Conservation (phyloP, 108 stramenopile species). For the Mayamaea pseudoterrestris region DNA sequence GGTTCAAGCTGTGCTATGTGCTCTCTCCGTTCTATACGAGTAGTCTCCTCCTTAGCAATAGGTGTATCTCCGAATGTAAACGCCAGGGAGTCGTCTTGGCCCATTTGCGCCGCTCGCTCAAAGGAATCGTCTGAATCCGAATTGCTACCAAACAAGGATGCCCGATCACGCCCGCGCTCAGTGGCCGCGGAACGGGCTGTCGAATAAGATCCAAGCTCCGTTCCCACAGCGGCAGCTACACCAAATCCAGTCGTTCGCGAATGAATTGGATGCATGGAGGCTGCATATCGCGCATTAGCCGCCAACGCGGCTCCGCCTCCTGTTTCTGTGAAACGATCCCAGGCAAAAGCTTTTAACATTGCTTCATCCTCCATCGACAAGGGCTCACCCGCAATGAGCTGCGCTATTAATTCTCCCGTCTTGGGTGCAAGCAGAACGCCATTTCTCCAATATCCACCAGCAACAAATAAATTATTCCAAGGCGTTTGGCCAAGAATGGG, state of each 20-base stretch:
- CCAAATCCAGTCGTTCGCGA: slow-evolving; percentile 33
- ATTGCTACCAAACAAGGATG: slow-evolving; percentile 24
- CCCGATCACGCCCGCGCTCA: slow-evolving; percentile 51
- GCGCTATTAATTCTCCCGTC: slow-evolving; percentile 53
- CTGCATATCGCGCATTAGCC: slow-evolving; percentile 65
- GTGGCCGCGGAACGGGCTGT: slow-evolving; percentile 55
- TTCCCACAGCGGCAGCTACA: slow-evolving; percentile 67
- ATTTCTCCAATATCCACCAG: slow-evolving; percentile 93
- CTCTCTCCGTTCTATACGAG: too few species aligned
- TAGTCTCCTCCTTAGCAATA: too few species aligned
- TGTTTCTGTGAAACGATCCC: slow-evolving; percentile 65
- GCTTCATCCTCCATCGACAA: slow-evolving; percentile 23
- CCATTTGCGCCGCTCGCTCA: slow-evolving; percentile 54
- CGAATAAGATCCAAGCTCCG: slow-evolving; percentile 76
- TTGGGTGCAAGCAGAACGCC: slow-evolving; percentile 88
- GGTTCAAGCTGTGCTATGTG: too few species aligned
- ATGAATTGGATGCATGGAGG: slow-evolving; percentile 71
- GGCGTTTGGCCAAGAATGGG: slow-evolving; percentile 80
- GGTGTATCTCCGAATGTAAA: too few species aligned
- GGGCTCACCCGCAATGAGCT: slow-evolving; percentile 30
- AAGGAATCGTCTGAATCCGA: slow-evolving; percentile 33
- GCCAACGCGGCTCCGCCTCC: slow-evolving; percentile 47
- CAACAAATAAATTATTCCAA: slow-evolving; percentile 75
- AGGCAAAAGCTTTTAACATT: slow-evolving; percentile 55
- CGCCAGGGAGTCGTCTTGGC: slow-evolving; percentile 40